Percentiles rank a stretch among this genome's conserved stretches.
phyloP scores from a whole-genome alignment of 1,139 yeast genomes.

The Saccharomyces hybrid region DNA sequence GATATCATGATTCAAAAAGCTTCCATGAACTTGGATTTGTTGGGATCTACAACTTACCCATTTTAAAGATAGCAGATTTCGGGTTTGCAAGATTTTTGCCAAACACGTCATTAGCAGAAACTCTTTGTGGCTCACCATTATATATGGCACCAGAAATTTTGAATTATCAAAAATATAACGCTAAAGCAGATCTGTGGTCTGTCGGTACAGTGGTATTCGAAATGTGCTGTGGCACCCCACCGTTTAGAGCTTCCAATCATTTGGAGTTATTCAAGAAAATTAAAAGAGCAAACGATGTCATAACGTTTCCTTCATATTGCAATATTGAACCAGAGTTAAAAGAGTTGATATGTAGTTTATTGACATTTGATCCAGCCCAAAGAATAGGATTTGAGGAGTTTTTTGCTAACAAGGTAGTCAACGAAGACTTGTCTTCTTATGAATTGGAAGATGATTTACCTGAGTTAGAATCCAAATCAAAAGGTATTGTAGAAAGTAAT shows the following conservation, averaged over 20 bases:
- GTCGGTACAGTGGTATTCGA: slow-evolving; percentile 94
- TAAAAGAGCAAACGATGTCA: slow-evolving; percentile 69
- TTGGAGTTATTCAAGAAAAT: slow-evolving; percentile 80
- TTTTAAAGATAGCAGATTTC: slow-evolving; percentile 89
- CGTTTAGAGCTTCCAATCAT: slow-evolving; percentile 88
- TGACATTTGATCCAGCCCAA: slow-evolving; percentile 79
- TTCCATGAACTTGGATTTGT: slow-evolving; percentile 51
- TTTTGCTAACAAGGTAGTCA: slow-evolving; percentile 47
- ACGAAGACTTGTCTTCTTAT: slow-evolving; percentile 29
- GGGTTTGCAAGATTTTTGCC: slow-evolving; percentile 96
- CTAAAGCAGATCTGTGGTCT: slow-evolving; percentile 96
- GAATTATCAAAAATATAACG: slow-evolving; percentile 89
- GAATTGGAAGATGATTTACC: slow-evolving; percentile 31
- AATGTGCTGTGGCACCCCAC: slow-evolving; percentile 92
- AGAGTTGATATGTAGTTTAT: slow-evolving; percentile 59
- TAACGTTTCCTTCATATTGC: slow-evolving; percentile 59
- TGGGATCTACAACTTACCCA: slow-evolving; percentile 83
- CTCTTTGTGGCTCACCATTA: slow-evolving; percentile 92
- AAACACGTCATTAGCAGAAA: slow-evolving; percentile 88
- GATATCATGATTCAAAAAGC: slow-evolving; percentile 45
- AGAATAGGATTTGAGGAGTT: slow-evolving; percentile 84
- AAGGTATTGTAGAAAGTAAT: slow-evolving; percentile 54
- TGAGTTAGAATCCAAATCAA: slow-evolving; percentile 49
- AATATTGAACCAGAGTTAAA: slow-evolving; percentile 46
- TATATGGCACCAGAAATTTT: slow-evolving; percentile 98